These are phyloP conservation scores for Iberis amara DNA, from an alignment of 441 rosid species.

Conservation along the genomic window DNA sequence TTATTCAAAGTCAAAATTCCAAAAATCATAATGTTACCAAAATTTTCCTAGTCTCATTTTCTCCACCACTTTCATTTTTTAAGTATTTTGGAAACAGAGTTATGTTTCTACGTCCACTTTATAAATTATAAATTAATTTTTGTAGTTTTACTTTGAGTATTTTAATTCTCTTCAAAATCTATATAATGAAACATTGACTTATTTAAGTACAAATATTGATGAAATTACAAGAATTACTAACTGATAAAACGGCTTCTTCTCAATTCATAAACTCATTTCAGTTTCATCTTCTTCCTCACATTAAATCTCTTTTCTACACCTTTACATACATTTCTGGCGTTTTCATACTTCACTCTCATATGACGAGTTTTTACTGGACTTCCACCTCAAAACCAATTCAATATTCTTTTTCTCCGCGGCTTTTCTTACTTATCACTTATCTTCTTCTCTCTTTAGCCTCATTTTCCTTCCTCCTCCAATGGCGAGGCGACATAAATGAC, in stretches of 20 bases:
- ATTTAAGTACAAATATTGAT: neutral
- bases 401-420: conserved; percentile 40
- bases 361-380: conserved; percentile 42
- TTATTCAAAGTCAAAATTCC: conserved; percentile 1
- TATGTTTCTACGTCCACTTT: neutral
- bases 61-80: too few relatives aligned
- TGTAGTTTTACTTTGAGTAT: too few relatives aligned
- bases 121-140: too few relatives aligned
- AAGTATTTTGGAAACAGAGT: neutral
- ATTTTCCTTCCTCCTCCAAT: conserved; percentile 74
- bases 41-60: neutral
- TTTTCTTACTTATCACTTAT: conserved; percentile 50
- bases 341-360: conserved; percentile 16
- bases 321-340: neutral
- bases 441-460: conserved; percentile 65
- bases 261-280: conserved; percentile 24
- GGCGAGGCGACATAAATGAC: conserved; percentile 64
- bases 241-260: conserved; percentile 28
- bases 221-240: conserved; percentile 17
- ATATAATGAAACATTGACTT: neutral
- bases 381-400: conserved; percentile 20
- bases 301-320: neutral
- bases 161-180: neutral
- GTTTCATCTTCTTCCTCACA: conserved; percentile 25
- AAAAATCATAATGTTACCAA: neutral